Evolutionary conservation across 768 basidiomycete species (phyloP).

Genomic region (Asterophora parasitica): DNA sequence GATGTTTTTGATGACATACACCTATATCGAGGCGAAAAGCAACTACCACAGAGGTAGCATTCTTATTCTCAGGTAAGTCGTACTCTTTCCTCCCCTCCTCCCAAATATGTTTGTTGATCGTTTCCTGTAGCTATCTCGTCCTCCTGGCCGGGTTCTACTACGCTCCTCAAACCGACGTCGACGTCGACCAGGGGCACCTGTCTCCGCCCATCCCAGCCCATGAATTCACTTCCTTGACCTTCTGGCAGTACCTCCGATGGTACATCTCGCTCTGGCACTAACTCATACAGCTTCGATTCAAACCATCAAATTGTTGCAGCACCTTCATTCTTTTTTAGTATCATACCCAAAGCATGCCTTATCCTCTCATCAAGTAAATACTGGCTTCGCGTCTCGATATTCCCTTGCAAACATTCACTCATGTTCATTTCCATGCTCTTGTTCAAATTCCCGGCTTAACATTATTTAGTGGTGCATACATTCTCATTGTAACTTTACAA

Average conservation of each 20-base stretch:
- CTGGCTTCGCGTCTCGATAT: background rate
- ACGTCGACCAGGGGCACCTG: slow-evolving; percentile 33
- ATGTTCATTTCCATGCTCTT: background rate
- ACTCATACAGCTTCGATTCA: background rate
- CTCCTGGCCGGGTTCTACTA: slow-evolving; percentile 90
- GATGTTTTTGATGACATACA: slow-evolving; percentile 97
- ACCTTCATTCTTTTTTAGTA: background rate
- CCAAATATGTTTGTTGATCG: background rate
- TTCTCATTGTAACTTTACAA: slow-evolving; percentile 10
- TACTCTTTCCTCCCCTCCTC: slow-evolving; percentile 6
- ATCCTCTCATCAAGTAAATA: background rate
- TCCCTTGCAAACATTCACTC: background rate
- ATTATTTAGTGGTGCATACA: slow-evolving; percentile 18
- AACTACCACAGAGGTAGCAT: slow-evolving; percentile 98
- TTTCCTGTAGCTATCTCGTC: slow-evolving; percentile 73
- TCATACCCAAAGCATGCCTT: background rate
- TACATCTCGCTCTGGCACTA: slow-evolving; percentile 27
- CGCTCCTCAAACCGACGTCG: slow-evolving; percentile 53
- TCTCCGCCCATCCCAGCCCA: slow-evolving; percentile 19
- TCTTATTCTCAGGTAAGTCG: slow-evolving; percentile 76
- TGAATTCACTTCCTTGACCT: slow-evolving; percentile 30
- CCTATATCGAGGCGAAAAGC: slow-evolving; percentile 97
- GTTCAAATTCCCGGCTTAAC: background rate
- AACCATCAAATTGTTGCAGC: background rate
- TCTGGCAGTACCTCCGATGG: slow-evolving; percentile 37